phyloP scores from a whole-genome alignment of 306 rosid species.

The cucumber (Cucumis sativus) region Cucumber_9930_V3 NC_026657.2:27383501-27384000 shows the following conservation, averaged over 20 bases:
- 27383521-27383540: conserved; percentile 26
- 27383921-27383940: background rate
- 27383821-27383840: conserved; percentile 71
- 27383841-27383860: background rate
- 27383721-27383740: conserved; percentile 29
- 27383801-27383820: conserved; percentile 54
- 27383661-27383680: background rate
- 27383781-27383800: conserved; percentile 57
- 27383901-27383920: background rate
- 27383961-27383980: background rate
- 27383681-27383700: conserved; percentile 2
- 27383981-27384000: background rate
- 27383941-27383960: background rate
- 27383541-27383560: conserved; percentile 51
- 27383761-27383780: conserved; percentile 66
- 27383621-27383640: conserved; percentile 21
- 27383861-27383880: background rate
- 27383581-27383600: conserved; percentile 66
- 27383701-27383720: background rate
- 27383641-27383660: background rate
- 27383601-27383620: conserved; percentile 70
- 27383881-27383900: background rate
- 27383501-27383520: background rate
- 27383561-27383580: conserved; percentile 66
- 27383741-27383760: conserved; percentile 56